phyloP scores from a whole-genome alignment of 31 red algal species.

The Asparagopsis taxiformis region DNA sequence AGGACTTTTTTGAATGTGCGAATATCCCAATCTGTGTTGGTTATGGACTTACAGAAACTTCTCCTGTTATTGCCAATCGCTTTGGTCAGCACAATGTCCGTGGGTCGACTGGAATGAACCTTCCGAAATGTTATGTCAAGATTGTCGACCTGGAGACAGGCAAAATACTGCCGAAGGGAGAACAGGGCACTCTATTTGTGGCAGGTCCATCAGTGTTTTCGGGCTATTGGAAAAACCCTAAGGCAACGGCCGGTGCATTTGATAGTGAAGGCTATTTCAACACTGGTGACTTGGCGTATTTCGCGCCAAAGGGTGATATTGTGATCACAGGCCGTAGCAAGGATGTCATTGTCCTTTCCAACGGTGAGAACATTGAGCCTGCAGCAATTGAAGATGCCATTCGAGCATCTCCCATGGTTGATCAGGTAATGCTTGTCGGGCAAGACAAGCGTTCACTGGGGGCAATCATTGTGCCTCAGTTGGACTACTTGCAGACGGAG shows the following conservation, averaged over 20 bases:
- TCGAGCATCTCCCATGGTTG: conserved; percentile 60
- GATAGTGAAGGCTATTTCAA: conserved; percentile 90
- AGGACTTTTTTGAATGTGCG: conserved; percentile 92
- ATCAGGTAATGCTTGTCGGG: conserved; percentile 98
- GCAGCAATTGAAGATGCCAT: conserved; percentile 88
- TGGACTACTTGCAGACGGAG: conserved; percentile 49
- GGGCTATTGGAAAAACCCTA: conserved; percentile 71
- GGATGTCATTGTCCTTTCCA: conserved; percentile 93
- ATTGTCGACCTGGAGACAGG: conserved; percentile 81
- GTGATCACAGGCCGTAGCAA: conserved; percentile 91
- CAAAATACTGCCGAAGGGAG: conserved; percentile 25
- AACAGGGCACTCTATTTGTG: conserved; percentile 70
- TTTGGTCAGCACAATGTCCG: conserved; percentile 76
- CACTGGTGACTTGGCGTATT: conserved; percentile 91
- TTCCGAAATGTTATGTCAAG: conserved; percentile 56
- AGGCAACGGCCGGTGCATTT: conserved; percentile 81
- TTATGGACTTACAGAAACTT: conserved; percentile 93
- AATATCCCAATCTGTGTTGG: conserved; percentile 82
- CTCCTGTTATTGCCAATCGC: conserved; percentile 88
- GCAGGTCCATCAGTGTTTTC: conserved; percentile 74
- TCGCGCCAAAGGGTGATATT: conserved; percentile 71
- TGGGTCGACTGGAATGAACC: conserved; percentile 71
- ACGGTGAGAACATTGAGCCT: conserved; percentile 97
- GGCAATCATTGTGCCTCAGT: conserved; percentile 85
- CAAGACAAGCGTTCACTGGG: conserved; percentile 85